A percentile compares a stretch with the other conserved stretches of the same genome.
Evolutionary conservation across 768 basidiomycete species (phyloP).

Genomic region (Cystofilobasidium macerans): DNA sequence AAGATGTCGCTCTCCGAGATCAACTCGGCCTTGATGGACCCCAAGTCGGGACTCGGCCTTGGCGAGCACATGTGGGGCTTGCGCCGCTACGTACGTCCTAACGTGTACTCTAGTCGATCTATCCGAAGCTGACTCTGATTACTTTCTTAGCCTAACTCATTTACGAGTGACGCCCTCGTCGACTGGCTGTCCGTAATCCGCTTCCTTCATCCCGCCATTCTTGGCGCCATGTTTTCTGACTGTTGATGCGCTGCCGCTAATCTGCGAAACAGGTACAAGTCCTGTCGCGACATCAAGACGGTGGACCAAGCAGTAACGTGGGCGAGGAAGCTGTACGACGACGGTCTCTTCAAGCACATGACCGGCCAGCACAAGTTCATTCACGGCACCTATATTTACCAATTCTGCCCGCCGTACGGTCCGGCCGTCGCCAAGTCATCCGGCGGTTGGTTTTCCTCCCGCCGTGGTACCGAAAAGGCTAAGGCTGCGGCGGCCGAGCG

Average conservation of each 20-base stretch:
- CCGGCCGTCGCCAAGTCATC: constrained; percentile 11
- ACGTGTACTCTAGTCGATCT: not conserved
- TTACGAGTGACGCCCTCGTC: constrained; percentile 79
- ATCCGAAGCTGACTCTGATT: not conserved
- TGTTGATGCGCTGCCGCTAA: not conserved
- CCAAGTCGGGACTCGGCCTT: constrained; percentile 6
- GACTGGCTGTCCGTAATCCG: constrained; percentile 70
- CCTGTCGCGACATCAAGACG: constrained; percentile 78
- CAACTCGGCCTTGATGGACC: constrained; percentile 9
- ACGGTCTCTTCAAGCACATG: constrained; percentile 54
- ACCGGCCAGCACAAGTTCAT: constrained; percentile 19
- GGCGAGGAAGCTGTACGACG: constrained; percentile 63
- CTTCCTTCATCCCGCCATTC: not conserved
- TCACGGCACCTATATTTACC: constrained; percentile 25
- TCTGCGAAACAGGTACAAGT: constrained; percentile 1
- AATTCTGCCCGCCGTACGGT: constrained; percentile 20
- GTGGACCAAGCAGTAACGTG: constrained; percentile 67
- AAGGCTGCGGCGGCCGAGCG: not conserved
- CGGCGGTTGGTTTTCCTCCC: constrained; percentile 12
- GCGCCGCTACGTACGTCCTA: constrained; percentile 5
- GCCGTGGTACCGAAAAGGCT: not conserved
- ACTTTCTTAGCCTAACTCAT: constrained; percentile 47
- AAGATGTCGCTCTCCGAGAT: constrained; percentile 16
- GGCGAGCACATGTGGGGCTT: constrained; percentile 15
- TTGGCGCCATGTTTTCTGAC: not conserved